Conservation (phyloP, 495 filamentous ascomycete genomes). For the Aspergillus baeticus region DNA sequence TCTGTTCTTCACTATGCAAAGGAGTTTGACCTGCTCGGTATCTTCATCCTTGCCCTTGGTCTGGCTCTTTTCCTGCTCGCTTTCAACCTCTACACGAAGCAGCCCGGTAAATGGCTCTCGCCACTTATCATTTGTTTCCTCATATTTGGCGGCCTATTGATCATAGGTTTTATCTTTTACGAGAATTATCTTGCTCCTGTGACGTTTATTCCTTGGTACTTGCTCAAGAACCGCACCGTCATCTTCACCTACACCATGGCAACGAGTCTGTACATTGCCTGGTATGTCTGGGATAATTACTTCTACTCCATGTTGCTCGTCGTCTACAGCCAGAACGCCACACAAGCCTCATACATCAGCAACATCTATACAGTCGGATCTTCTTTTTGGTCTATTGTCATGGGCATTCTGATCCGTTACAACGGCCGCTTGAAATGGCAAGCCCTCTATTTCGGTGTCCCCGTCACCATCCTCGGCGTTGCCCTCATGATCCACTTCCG, state of each 20-base stretch:
- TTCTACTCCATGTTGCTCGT: conserved; percentile 69
- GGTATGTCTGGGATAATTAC: conserved; percentile 57
- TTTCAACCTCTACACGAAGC: conserved; percentile 29
- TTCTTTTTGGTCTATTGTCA: conserved; percentile 45
- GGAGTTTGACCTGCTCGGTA: conserved; percentile 42
- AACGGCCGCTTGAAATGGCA: conserved; percentile 54
- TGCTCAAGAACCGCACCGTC: conserved; percentile 62
- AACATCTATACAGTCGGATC: conserved; percentile 52
- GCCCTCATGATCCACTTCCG: conserved; percentile 70
- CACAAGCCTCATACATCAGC: conserved; percentile 54
- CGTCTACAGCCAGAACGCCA: conserved; percentile 57
- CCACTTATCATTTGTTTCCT: conserved; percentile 52
- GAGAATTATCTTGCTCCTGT: conserved; percentile 54
- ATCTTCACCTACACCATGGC: conserved; percentile 57
- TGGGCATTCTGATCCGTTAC: conserved; percentile 53
- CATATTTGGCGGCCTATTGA: conserved; percentile 48
- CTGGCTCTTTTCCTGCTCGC: conserved; percentile 57
- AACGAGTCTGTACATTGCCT: conserved; percentile 53
- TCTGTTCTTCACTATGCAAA: conserved; percentile 21
- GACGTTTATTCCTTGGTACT: conserved; percentile 57
- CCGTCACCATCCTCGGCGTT: conserved; percentile 54
- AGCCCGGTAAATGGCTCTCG: conserved; percentile 43
- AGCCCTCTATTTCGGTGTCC: conserved; percentile 55
- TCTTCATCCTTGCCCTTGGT: conserved; percentile 55
- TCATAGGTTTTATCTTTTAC: conserved; percentile 55